Conservation (phyloP, 345 rosid genomes). For the Salix caprea region DNA sequence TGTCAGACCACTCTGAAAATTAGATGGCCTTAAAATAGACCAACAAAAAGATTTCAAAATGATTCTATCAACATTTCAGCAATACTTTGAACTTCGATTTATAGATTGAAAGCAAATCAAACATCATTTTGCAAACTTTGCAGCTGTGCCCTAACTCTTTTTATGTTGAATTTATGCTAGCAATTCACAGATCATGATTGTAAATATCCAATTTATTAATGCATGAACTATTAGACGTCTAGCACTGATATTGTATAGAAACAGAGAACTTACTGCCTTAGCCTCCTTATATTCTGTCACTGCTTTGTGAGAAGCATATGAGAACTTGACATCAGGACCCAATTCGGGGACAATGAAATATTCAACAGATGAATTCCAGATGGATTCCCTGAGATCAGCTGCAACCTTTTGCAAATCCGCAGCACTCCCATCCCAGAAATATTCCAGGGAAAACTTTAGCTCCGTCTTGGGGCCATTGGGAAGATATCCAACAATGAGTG, state of each 20-base stretch:
- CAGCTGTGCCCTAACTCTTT: background rate
- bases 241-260: background rate
- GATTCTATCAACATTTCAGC: background rate
- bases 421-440: constrained; percentile 93
- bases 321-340: constrained; percentile 87
- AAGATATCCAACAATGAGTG: constrained; percentile 96
- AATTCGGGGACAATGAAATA: constrained; percentile 88
- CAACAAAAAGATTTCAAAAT: background rate
- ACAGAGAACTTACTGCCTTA: constrained; percentile 56
- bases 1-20: background rate
- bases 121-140: background rate
- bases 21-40: background rate
- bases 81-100: background rate
- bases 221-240: no score
- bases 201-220: background rate
- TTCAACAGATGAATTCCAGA: no score
- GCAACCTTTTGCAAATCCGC: constrained; percentile 81
- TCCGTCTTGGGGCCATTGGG: constrained; percentile 99
- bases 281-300: constrained; percentile 92
- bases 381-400: constrained; percentile 42
- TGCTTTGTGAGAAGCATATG: constrained; percentile 96
- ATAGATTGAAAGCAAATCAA: background rate
- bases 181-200: background rate
- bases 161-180: no score
- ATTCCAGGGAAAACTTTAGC: constrained; percentile 93